Evolutionary conservation across 306 rosid species (phyloP), one percentile per base, ranked within the genome.

Genomic region (Erythrophleum fordii): DNA sequence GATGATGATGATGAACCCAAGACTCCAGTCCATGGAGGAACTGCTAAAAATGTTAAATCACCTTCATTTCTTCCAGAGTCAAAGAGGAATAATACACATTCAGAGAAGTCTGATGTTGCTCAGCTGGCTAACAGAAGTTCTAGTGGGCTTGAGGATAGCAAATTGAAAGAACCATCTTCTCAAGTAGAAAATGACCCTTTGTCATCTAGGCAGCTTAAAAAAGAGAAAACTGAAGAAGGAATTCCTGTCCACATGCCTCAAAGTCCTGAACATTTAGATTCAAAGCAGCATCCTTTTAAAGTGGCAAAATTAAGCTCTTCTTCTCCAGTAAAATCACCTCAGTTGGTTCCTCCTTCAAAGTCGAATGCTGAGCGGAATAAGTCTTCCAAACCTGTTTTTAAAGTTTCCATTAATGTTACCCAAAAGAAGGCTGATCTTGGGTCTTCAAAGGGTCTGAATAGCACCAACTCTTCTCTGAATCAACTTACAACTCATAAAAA

Each of bases 1-100:
- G 92, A 90, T 0, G 92, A 92, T 13, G 97, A 89, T 11, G 97
- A 88, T 0, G 81, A 87, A 78, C 94, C 97, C 20, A 96, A 92
- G 86, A 96, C 99, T 81, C 99, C 97, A 13, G 85, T 96, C 83
- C 94, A 93, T 79, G 98, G 97, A 84, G 98, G 97, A 68, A 88
- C 90, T 82, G 85, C 89, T 29, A 84, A 85, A 83, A 88, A 56
- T 83, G 49, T 85, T 11, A 90, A 86, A 80, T 84, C 90, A 3
- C 80, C 92, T 80, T 58, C 80, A 29, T 41, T 79, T 81, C 83
- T 53, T 69, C 77, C 90, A 58, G 93, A 87, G 75, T 83, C 78
- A 80, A 96, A 85, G 87, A 77, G 76, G 34, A 84, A 72, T 72
- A 82, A 78, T 82, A 84, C 79, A 71, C 82, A 71, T 22, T 51